A percentile compares a stretch with the other conserved stretches of the same genome.
Evolutionary conservation across 768 basidiomycete species (phyloP).

Genomic region (Boletus edulis): DNA sequence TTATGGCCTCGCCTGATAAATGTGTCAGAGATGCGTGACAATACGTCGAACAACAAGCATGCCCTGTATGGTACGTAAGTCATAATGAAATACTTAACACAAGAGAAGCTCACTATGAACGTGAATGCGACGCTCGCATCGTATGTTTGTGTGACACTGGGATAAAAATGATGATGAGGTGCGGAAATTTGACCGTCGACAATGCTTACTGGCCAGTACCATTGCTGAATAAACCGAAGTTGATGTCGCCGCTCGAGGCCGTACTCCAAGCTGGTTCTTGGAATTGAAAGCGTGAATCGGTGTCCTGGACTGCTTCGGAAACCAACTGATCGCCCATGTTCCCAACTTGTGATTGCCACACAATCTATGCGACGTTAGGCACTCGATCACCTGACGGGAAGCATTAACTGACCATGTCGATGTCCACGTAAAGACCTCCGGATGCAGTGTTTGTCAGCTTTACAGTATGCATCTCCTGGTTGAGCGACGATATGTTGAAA

Average conservation of each 20-base stretch:
- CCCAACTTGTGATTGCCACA: constrained; percentile 30
- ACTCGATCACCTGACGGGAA: background rate
- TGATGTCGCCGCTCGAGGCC: constrained; percentile 22
- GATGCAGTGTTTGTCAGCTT: constrained; percentile 32
- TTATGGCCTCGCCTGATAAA: constrained; percentile 39
- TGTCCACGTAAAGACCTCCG: constrained; percentile 37
- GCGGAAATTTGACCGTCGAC: background rate
- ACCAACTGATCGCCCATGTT: constrained; percentile 10
- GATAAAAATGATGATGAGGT: background rate
- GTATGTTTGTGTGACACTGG: constrained; percentile 36
- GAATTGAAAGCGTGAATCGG: constrained; percentile 40
- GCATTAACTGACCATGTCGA: constrained; percentile 40
- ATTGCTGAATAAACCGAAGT: constrained; percentile 39
- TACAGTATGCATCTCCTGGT: constrained; percentile 37
- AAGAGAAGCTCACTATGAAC: constrained; percentile 36
- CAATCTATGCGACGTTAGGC: constrained; percentile 16
- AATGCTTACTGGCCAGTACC: constrained; percentile 41
- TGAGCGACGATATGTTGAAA: constrained; percentile 36
- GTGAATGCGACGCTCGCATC: constrained; percentile 36
- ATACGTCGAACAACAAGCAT: background rate
- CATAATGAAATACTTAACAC: background rate
- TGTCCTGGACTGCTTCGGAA: constrained; percentile 31
- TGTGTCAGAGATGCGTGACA: background rate
- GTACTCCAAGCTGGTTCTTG: constrained; percentile 37
- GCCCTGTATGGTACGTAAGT: constrained; percentile 19